These are phyloP conservation scores for Glaciozyma antarctica DNA, from an alignment of 768 basidiomycete genomes.

Conservation along the genomic window DNA sequence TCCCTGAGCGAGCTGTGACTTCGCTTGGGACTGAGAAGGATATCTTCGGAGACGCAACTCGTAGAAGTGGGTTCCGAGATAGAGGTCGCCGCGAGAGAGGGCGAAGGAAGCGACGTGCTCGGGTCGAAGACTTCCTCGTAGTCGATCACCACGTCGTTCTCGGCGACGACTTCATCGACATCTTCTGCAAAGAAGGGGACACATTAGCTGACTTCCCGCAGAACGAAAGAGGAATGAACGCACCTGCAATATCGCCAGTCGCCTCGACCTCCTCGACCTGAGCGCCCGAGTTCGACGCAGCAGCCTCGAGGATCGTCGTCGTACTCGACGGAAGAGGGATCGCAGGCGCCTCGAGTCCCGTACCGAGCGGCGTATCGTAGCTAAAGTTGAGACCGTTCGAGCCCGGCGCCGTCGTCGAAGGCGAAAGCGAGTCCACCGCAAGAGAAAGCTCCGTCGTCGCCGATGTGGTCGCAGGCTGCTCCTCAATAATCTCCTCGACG, in stretches of 20 bases:
- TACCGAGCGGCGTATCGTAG: background rate
- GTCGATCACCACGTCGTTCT: constrained; percentile 28
- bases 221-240: background rate
- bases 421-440: background rate
- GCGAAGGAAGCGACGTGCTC: background rate
- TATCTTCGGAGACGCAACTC: too few species aligned
- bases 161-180: background rate
- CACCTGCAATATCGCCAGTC: background rate
- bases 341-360: background rate
- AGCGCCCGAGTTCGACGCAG: background rate
- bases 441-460: background rate
- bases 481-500: background rate
- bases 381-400: background rate
- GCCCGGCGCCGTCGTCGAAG: background rate
- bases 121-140: constrained; percentile 24
- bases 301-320: background rate
- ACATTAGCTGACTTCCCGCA: background rate
- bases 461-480: background rate
- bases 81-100: background rate
- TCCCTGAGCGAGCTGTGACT: too few species aligned
- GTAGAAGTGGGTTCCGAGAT: too few species aligned
- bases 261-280: background rate
- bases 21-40: too few species aligned
- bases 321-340: too few species aligned
- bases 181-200: background rate